Evolutionary conservation across 1,139 yeast species (phyloP).

Genomic region (Lodderomyces oxycetoniae): DNA sequence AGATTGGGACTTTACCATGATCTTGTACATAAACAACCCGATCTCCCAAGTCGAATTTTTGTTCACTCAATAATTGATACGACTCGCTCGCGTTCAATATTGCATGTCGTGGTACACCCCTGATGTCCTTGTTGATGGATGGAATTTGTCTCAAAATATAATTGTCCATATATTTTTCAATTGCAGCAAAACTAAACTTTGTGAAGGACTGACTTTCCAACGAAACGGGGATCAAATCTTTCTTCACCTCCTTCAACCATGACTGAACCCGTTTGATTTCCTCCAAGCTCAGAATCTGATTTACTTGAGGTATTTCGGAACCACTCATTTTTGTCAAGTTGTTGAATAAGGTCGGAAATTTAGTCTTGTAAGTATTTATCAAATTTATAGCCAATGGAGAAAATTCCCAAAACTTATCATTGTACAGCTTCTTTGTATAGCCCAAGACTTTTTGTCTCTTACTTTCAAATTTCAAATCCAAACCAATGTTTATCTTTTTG

Average conservation of each 20-base stretch:
- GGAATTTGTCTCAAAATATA: slow-evolving; percentile 41
- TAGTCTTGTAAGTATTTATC: slow-evolving; percentile 53
- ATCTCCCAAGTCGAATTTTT: slow-evolving; percentile 81
- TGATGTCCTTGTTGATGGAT: slow-evolving; percentile 52
- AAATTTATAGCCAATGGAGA: slow-evolving; percentile 70
- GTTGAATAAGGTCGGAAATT: slow-evolving; percentile 59
- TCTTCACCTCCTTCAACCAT: slow-evolving; percentile 59
- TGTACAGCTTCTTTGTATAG: slow-evolving; percentile 54
- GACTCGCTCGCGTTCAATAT: slow-evolving; percentile 74
- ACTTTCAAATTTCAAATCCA: slow-evolving; percentile 79
- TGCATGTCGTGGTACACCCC: slow-evolving; percentile 83
- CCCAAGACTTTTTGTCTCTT: slow-evolving; percentile 83
- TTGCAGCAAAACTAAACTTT: slow-evolving; percentile 55
- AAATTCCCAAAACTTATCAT: slow-evolving; percentile 75
- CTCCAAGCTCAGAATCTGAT: slow-evolving; percentile 22
- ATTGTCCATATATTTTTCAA: slow-evolving; percentile 60
- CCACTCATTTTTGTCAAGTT: slow-evolving; percentile 24
- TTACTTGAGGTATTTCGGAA: slow-evolving; percentile 26
- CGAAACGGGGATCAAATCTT: slow-evolving; percentile 58
- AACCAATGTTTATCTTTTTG: slow-evolving; percentile 68
- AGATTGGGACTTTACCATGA: slow-evolving; percentile 85
- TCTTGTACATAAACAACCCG: slow-evolving; percentile 82
- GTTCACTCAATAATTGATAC: slow-evolving; percentile 66
- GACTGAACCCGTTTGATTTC: slow-evolving; percentile 41
- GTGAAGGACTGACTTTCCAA: slow-evolving; percentile 79